These are phyloP conservation scores for Rhodotorula graminis DNA, from an alignment of 768 basidiomycete species.

Conservation along the genomic window DNA sequence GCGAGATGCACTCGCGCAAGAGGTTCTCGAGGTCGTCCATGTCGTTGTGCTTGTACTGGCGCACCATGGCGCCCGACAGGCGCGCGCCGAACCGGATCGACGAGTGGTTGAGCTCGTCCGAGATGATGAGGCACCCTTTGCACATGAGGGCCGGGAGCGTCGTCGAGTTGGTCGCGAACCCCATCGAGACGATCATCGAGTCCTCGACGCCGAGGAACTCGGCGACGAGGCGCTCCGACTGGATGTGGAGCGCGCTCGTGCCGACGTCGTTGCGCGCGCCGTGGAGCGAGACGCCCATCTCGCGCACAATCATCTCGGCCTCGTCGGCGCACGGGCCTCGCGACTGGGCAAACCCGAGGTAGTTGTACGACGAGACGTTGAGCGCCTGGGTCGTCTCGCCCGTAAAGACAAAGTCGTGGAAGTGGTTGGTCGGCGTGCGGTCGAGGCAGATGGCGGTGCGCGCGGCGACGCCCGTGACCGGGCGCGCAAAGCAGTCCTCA, in stretches of 20 bases:
- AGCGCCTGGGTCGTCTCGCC: conserved; percentile 77
- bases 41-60: conserved; percentile 97
- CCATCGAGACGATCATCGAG: conserved; percentile 85
- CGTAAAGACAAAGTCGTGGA: conserved; percentile 56
- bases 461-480: conserved; percentile 89
- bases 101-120: conserved; percentile 94
- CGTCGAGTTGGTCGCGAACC: conserved; percentile 92
- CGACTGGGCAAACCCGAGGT: conserved; percentile 94
- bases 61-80: conserved; percentile 76
- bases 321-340: conserved; percentile 90
- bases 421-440: conserved; percentile 74
- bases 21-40: conserved; percentile 74
- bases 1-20: conserved; percentile 84
- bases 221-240: conserved; percentile 79
- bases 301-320: conserved; percentile 72
- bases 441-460: conserved; percentile 83
- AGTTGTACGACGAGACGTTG: conserved; percentile 98
- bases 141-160: conserved; percentile 82
- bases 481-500: conserved; percentile 90
- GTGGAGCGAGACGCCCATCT: conserved; percentile 73
- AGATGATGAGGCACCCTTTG: conserved; percentile 90
- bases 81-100: conserved; percentile 90
- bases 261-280: conserved; percentile 78
- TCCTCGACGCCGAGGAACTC: conserved; percentile 87
- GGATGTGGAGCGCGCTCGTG: conserved; percentile 74